Evolutionary conservation across 2,329 filamentous ascomycete genomes (phyloP).

Genomic region (Alternaria ethzedia): DNA sequence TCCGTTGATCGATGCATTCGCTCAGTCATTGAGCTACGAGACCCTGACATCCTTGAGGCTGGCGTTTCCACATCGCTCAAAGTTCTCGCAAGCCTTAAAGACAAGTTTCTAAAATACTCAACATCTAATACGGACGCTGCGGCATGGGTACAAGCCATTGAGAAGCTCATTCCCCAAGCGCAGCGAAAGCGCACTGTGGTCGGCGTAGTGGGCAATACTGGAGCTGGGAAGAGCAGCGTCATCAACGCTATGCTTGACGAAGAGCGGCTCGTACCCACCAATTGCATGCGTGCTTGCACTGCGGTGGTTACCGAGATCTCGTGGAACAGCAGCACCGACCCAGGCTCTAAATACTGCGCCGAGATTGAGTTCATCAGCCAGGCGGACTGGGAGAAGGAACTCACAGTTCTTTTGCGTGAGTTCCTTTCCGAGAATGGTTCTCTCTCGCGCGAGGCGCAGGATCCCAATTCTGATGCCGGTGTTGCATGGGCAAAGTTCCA

Average conservation of each 20-base stretch:
- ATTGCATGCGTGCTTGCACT: slow-evolving; percentile 68
- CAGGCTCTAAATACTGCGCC: slow-evolving; percentile 56
- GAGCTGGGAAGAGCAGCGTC: slow-evolving; percentile 66
- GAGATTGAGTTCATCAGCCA: slow-evolving; percentile 64
- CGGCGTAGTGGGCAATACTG: slow-evolving; percentile 67
- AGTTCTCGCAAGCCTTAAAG: slow-evolving; percentile 45
- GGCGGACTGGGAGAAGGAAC: slow-evolving; percentile 61
- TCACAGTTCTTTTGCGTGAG: slow-evolving; percentile 58
- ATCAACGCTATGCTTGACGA: slow-evolving; percentile 70
- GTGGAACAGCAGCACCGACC: slow-evolving; percentile 57
- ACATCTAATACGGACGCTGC: slow-evolving; percentile 36
- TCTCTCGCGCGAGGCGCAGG: slow-evolving; percentile 45
- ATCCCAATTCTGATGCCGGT: slow-evolving; percentile 56
- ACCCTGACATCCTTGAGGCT: slow-evolving; percentile 48
- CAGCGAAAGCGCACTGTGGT: slow-evolving; percentile 56
- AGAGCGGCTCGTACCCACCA: slow-evolving; percentile 62
- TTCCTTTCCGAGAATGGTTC: slow-evolving; percentile 52
- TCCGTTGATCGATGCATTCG: slow-evolving; percentile 32
- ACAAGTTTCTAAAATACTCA: slow-evolving; percentile 34
- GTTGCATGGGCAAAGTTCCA: slow-evolving; percentile 60
- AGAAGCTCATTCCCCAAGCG: slow-evolving; percentile 50
- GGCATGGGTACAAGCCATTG: slow-evolving; percentile 53
- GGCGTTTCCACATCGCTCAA: slow-evolving; percentile 49
- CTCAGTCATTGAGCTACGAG: slow-evolving; percentile 39
- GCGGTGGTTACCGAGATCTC: slow-evolving; percentile 67